Base-by-base conservation (phyloP, 1,284 basidiomycete genomes). In the Malassezia furfur region DNA sequence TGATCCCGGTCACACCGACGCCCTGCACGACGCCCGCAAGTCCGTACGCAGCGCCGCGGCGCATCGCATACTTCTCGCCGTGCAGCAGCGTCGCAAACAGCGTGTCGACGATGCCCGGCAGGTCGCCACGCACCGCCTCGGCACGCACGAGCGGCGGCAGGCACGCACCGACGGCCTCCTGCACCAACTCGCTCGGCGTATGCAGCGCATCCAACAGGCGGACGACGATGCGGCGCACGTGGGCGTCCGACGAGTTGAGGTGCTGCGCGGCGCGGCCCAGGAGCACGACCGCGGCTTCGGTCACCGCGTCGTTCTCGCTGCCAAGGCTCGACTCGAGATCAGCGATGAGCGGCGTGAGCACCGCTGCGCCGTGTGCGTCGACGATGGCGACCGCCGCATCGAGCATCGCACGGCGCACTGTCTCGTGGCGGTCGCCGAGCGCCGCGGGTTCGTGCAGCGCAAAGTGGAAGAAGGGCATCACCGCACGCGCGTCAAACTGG, bases 111-210 rank as follows among this genome's bases (percentile, higher is more conserved):
- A 79, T 76, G 40, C 82, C 81, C 0, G 81, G 78, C 7, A 75
- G 70, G 21, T 77, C 72, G 39, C 70, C 58, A 50, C 80, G 79
- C 79, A 88, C 86, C 7, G 46, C 46, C 12, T 36, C 35, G 39
- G 84, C 78, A 37, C 81, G 81, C 38, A 93, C 87, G 6, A 99
- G 80, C 1, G 91, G 89, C 0, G 89, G 85, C 9, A 98, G 79
- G 78, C 77, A 78, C 55, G 96, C 94, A 0, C 91, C 88, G 0
- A 98, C 91, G 0, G 94, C 93, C 50, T 89, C 85, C 75, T 98
- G 93, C 0, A 99, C 94, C 65, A 93, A 85, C 75, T 99, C 94
- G 0, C 91, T 85, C 0, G 94, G 94, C 0, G 91, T 98, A 76
- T 87, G 87, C 61, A 98, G 80, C 0, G 93, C 89, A 22, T 88